A percentile compares a stretch with the other conserved stretches of the same genome.
phyloP scores from a whole-genome alignment of 768 basidiomycete species.

The Stropharia rugosoannulata region DNA sequence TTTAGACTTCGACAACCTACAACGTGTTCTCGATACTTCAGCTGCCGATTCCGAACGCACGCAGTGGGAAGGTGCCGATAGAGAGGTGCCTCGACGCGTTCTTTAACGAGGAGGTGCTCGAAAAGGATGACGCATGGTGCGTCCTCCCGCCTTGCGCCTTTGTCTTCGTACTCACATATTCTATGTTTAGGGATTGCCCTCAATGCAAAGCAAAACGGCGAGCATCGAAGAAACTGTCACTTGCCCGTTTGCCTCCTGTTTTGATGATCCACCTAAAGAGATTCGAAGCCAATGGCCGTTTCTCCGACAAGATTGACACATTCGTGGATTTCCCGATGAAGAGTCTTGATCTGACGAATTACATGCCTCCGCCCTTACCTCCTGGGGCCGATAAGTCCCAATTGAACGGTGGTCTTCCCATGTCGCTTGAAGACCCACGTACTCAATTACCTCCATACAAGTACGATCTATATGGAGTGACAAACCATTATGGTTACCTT shows the following conservation, averaged over 20 bases:
- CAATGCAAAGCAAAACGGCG: constrained; percentile 86
- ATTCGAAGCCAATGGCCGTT: constrained; percentile 87
- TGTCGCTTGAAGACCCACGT: constrained; percentile 68
- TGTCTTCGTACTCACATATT: background rate
- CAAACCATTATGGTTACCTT: constrained; percentile 93
- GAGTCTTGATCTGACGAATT: constrained; percentile 63
- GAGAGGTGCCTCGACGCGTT: constrained; percentile 86
- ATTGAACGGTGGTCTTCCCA: constrained; percentile 40
- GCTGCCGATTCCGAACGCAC: constrained; percentile 77
- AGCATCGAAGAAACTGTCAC: constrained; percentile 83
- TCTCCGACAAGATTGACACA: constrained; percentile 96
- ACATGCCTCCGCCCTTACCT: constrained; percentile 80
- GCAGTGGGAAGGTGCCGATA: constrained; percentile 63
- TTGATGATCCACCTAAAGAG: constrained; percentile 91
- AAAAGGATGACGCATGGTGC: constrained; percentile 93
- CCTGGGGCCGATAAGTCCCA: constrained; percentile 57
- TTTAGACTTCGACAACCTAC: constrained; percentile 94
- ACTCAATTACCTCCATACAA: constrained; percentile 84
- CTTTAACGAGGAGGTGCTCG: constrained; percentile 86
- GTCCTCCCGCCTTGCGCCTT: constrained; percentile 12
- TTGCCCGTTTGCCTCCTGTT: constrained; percentile 92
- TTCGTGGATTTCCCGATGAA: constrained; percentile 86
- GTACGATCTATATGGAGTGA: constrained; percentile 95
- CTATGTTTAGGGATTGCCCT: constrained; percentile 79
- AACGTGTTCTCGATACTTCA: constrained; percentile 96